Conservation (phyloP, 768 basidiomycete species). For the Candolleomyces eurysporus region DNA sequence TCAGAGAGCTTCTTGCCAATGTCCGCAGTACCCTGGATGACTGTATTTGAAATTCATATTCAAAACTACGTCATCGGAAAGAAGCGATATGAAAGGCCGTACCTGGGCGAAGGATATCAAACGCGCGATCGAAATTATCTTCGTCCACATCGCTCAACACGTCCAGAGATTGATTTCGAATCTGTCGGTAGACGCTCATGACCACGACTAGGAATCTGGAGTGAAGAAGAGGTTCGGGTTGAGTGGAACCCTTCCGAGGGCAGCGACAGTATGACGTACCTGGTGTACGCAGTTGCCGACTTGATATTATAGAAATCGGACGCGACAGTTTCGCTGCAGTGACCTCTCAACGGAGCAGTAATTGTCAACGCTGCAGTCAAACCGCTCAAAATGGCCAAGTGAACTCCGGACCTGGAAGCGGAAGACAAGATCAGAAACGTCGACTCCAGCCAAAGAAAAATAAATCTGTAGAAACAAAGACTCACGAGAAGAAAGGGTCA, state of each 20-base stretch:
- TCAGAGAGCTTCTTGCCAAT: slow-evolving; percentile 39
- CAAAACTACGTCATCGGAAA: background rate
- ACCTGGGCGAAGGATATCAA: slow-evolving; percentile 43
- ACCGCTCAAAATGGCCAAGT: slow-evolving; percentile 37
- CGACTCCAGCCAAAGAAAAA: background rate
- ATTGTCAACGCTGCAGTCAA: slow-evolving; percentile 38
- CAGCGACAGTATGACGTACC: slow-evolving; percentile 14
- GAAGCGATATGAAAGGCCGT: background rate
- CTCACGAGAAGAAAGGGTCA: slow-evolving; percentile 61
- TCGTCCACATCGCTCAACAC: slow-evolving; percentile 44
- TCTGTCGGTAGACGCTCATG: slow-evolving; percentile 49
- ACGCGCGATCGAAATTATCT: slow-evolving; percentile 48
- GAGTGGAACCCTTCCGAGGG: background rate
- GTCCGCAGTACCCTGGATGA: slow-evolving; percentile 27
- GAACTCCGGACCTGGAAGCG: slow-evolving; percentile 27
- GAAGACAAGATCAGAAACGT: background rate
- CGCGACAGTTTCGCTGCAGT: slow-evolving; percentile 27
- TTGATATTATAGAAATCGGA: slow-evolving; percentile 28
- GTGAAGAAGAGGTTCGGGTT: too few species aligned
- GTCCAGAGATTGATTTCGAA: slow-evolving; percentile 35
- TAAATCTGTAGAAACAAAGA: background rate
- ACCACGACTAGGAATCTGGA: slow-evolving; percentile 46
- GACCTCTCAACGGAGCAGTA: slow-evolving; percentile 27
- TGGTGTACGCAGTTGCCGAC: slow-evolving; percentile 32
- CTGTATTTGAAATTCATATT: slow-evolving; percentile 3